Conservation (phyloP, 2,329 filamentous ascomycete species). For the Fusarium duplospermum region DNA sequence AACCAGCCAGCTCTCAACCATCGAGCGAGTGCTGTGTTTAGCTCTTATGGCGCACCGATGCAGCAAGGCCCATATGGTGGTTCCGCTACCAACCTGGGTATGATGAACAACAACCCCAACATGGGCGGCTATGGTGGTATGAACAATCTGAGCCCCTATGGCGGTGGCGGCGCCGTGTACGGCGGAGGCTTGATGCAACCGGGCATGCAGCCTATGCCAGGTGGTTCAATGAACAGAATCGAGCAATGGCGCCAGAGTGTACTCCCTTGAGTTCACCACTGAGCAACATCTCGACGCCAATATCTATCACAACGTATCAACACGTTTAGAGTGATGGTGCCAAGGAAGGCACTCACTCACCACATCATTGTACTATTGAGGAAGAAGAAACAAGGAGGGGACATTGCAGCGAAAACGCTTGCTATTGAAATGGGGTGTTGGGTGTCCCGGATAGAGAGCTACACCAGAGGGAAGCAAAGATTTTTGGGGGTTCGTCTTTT, state of each 20-base stretch:
- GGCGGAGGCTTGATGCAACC: conserved; percentile 45
- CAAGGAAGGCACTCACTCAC: not conserved
- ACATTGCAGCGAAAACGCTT: not conserved
- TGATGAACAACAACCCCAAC: conserved; percentile 32
- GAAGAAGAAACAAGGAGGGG: conserved; percentile 3
- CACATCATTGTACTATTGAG: conserved; percentile 18
- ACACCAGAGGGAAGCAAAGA: conserved; percentile 1
- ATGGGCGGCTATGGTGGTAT: conserved; percentile 39
- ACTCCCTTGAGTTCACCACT: conserved; percentile 42
- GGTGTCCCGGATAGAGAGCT: conserved; percentile 30
- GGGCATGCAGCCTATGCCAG: conserved; percentile 43
- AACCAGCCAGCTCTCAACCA: conserved; percentile 37
- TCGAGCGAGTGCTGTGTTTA: conserved; percentile 48
- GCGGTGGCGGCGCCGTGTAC: conserved; percentile 41
- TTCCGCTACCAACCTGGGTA: conserved; percentile 36
- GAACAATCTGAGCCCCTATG: conserved; percentile 38
- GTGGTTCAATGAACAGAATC: conserved; percentile 50
- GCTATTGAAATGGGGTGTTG: conserved; percentile 19
- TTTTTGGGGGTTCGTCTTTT: conserved; percentile 8
- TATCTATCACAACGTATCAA: not conserved
- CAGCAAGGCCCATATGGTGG: conserved; percentile 41
- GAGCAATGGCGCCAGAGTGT: conserved; percentile 59
- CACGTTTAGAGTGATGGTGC: not conserved
- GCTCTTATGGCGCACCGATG: conserved; percentile 45
- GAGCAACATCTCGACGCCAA: not conserved